Base-by-base conservation (phyloP, 2,329 filamentous ascomycete species). In the Pochonia chlamydosporia region DNA sequence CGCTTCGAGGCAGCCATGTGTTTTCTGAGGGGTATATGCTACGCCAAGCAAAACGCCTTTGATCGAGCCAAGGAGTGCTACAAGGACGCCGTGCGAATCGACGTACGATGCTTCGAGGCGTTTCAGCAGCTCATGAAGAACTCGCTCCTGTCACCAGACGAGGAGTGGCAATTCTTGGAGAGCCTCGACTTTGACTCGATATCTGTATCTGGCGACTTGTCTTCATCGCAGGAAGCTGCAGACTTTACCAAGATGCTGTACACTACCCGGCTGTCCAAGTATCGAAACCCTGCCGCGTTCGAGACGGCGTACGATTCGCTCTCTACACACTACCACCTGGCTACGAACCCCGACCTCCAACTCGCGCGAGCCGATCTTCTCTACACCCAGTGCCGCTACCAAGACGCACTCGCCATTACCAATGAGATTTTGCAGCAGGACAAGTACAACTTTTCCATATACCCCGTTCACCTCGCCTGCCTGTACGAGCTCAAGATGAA, bases 101-200 rank as follows among this genome's bases (percentile, higher is more conserved):
- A 99, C 62, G 91, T 97, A 3, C 91, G 96, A 65, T 99, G 93
- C 68, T 97, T 96, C 62, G 93, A 99, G 67, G 93, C 93, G 0
- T 97, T 99, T 62, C 91, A 96, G 59, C 91, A 97, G 71, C 79
- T 99, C 47, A 96, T 97, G 84, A 89, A 90, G 70, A 99, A 99
- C 69, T 88, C 88, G 18, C 76, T 99, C 52, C 87, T 99, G 81
- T 82, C 81, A 41, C 90, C 91, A 0, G 84, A 88, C 30, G 91
- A 96, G 66, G 91, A 96, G 63, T 89, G 92, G 79, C 79, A 84
- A 43, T 96, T 96, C 52, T 76, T 96, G 37, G 85, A 93, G 55
- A 89, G 87, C 44, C 77, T 96, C 20, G 84, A 96, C 67, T 99
- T 99, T 63, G 90, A 95, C 64, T 82, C 85, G 18, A 85, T 97